These are phyloP conservation scores for Phytopythium boreale DNA, from an alignment of 352 stramenopile genomes.

Conservation along the genomic window DNA sequence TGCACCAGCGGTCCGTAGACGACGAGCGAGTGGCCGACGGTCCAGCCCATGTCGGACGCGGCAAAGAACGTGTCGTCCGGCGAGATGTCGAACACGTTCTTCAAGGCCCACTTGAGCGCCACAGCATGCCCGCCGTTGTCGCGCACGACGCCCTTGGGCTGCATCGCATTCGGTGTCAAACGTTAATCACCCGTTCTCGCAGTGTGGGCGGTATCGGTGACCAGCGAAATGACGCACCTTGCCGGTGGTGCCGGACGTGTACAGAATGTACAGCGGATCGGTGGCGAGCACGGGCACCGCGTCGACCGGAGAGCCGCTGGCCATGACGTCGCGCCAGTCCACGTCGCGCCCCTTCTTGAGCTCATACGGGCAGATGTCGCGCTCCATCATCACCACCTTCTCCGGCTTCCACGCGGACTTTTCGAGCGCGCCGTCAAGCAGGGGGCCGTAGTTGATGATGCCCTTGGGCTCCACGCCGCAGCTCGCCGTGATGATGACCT, in stretches of 20 bases:
- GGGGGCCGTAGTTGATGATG: slow-evolving; percentile 71
- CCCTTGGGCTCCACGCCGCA: slow-evolving; percentile 61
- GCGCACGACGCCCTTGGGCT: slow-evolving; percentile 76
- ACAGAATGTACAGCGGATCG: slow-evolving; percentile 78
- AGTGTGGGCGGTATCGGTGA: background rate
- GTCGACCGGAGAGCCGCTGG: slow-evolving; percentile 25
- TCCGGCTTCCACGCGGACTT: slow-evolving; percentile 48
- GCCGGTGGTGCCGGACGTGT: slow-evolving; percentile 75
- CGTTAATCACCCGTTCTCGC: no score
- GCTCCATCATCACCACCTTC: slow-evolving; percentile 71
- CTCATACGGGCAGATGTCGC: slow-evolving; percentile 40
- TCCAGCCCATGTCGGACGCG: slow-evolving; percentile 88
- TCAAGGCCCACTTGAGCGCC: slow-evolving; percentile 88
- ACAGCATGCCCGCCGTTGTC: slow-evolving; percentile 78
- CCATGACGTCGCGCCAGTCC: slow-evolving; percentile 53
- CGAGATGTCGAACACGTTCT: slow-evolving; percentile 64
- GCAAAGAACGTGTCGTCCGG: slow-evolving; percentile 81
- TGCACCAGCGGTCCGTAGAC: slow-evolving; percentile 88
- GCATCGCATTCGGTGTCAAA: background rate
- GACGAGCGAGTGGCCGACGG: slow-evolving; percentile 86
- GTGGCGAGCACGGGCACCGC: slow-evolving; percentile 49
- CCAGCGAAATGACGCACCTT: slow-evolving; percentile 14
- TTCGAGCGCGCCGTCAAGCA: slow-evolving; percentile 69
- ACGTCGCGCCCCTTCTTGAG: slow-evolving; percentile 41
- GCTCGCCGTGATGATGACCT: slow-evolving; percentile 50